Conservation (phyloP, 2,329 filamentous ascomycete genomes). For the Penicillium rolfsii region DNA sequence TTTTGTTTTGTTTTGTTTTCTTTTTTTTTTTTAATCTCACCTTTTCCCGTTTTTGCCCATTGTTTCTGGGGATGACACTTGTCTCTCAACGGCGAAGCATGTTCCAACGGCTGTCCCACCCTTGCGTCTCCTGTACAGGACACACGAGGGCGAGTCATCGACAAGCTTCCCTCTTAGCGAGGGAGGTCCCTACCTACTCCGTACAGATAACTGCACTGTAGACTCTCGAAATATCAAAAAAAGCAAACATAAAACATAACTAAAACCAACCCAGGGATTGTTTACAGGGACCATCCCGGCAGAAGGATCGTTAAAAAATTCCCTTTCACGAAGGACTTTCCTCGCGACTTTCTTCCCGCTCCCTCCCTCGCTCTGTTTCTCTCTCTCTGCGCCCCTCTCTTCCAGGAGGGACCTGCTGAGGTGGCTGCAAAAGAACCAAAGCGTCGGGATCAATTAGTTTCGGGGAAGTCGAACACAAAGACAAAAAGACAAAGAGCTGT, state of each 20-base stretch:
- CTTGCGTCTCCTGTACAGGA: slow-evolving; percentile 18
- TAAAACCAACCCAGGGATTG: slow-evolving; percentile 1
- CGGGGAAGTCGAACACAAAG: slow-evolving; percentile 4
- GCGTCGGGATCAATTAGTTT: neutral
- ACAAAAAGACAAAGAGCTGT: slow-evolving; percentile 20
- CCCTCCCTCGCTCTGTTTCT: too few species aligned
- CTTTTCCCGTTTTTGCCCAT: neutral
- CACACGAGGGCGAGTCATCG: slow-evolving; percentile 4
- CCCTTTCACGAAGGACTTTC: too few species aligned
- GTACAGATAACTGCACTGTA: neutral
- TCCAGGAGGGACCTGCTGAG: neutral
- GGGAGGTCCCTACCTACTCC: neutral
- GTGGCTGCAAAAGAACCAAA: neutral
- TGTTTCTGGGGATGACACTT: slow-evolving; percentile 19
- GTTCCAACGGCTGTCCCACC: slow-evolving; percentile 22
- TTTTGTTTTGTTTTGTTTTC: too few species aligned
- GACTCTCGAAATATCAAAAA: neutral
- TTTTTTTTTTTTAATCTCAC: neutral
- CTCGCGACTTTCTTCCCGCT: too few species aligned
- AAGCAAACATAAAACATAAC: slow-evolving; percentile 3
- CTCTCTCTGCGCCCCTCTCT: neutral
- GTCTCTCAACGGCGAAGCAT: slow-evolving; percentile 27
- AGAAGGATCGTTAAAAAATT: neutral
- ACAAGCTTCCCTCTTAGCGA: neutral
- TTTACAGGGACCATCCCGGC: neutral